A percentile compares a stretch with the other conserved stretches of the same genome.
Evolutionary conservation across 495 filamentous ascomycete genomes (phyloP).

Genomic region (Achaetomiella virescens): DNA sequence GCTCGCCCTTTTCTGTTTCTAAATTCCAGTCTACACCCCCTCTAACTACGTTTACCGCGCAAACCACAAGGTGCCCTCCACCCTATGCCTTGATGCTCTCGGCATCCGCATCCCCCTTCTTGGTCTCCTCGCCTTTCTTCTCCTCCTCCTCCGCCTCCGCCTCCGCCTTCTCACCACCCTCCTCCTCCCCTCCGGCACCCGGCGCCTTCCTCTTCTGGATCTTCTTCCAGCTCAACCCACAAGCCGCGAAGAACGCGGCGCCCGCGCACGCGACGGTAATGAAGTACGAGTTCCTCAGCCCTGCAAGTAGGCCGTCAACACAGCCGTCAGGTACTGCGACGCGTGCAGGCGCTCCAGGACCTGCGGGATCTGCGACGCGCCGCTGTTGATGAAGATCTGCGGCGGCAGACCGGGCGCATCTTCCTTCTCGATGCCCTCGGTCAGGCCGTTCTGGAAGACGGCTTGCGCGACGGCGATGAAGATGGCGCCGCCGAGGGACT

Average conservation of each 20-base stretch:
- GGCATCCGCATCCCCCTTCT: background rate
- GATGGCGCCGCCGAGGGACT: constrained; percentile 63
- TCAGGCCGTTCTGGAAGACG: constrained; percentile 58
- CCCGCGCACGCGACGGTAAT: constrained; percentile 38
- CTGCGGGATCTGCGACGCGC: constrained; percentile 38
- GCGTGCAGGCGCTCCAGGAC: constrained; percentile 29
- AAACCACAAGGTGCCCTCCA: background rate
- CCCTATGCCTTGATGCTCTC: background rate
- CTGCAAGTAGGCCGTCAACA: constrained; percentile 39
- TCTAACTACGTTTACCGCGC: no score
- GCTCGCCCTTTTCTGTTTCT: no score
- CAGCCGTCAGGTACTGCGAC: constrained; percentile 23
- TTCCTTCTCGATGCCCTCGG: constrained; percentile 24
- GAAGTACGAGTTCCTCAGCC: constrained; percentile 40
- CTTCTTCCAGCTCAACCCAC: constrained; percentile 42
- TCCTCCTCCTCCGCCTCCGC: background rate
- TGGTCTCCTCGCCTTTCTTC: background rate
- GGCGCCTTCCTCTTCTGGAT: constrained; percentile 30
- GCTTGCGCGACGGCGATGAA: constrained; percentile 62
- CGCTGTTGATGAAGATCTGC: constrained; percentile 36
- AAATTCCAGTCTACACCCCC: no score
- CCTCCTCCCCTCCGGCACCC: background rate
- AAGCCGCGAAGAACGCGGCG: constrained; percentile 34
- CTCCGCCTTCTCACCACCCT: background rate
- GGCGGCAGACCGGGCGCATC: constrained; percentile 32